Evolutionary conservation across 306 rosid genomes (phyloP).

Genomic region (Prunus padus): DNA sequence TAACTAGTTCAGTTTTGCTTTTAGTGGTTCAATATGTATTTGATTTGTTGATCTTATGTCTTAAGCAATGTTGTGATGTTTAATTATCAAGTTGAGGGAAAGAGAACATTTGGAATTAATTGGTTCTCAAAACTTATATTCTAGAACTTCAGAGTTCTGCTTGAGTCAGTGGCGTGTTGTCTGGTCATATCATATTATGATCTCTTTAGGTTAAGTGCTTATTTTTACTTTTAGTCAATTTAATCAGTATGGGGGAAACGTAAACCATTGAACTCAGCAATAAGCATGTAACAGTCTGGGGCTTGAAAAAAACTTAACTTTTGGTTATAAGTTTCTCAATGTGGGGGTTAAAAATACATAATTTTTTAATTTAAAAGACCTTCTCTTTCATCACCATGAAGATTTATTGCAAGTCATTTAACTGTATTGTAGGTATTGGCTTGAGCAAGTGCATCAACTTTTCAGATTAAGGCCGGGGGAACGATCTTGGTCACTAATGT

Average conservation of each 20-base stretch:
- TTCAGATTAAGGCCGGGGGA: slow-evolving; percentile 37
- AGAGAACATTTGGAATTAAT: not conserved
- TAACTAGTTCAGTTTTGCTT: not conserved
- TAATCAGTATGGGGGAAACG: not conserved
- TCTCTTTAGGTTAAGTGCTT: not conserved
- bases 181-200: not conserved
- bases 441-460: slow-evolving; percentile 57
- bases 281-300: not conserved
- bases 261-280: not conserved
- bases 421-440: slow-evolving; percentile 63
- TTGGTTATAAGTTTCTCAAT: not conserved
- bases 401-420: slow-evolving; percentile 3
- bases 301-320: not conserved
- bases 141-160: not conserved
- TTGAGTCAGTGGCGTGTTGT: not conserved
- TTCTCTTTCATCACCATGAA: not conserved
- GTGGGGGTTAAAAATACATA: not conserved
- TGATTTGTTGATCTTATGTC: too few relatives aligned
- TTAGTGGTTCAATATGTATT: not conserved
- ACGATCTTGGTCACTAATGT: slow-evolving; percentile 56
- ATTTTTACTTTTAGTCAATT: not conserved
- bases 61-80: not conserved
- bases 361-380: not conserved
- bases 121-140: not conserved
- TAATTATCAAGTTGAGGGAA: not conserved